Percentiles rank a stretch among this genome's conserved stretches.
Evolutionary conservation across 2,329 filamentous ascomycete species (phyloP).

Genomic region (Aspergillus proliferans): DNA sequence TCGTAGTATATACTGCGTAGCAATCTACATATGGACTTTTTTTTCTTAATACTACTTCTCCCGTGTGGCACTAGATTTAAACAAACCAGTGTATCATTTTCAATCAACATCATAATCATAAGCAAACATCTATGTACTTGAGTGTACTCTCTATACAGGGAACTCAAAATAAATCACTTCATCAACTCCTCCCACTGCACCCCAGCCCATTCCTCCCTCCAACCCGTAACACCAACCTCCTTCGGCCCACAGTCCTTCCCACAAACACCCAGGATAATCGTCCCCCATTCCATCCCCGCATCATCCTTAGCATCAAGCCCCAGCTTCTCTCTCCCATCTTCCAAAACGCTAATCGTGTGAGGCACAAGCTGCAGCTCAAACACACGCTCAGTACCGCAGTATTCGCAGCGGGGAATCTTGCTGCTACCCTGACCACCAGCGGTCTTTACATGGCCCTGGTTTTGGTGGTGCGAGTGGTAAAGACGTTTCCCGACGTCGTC

Average conservation of each 20-base stretch:
- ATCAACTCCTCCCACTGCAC: constrained; percentile 87
- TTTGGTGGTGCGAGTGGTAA: constrained; percentile 13
- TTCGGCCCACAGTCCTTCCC: constrained; percentile 67
- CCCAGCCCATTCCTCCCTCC: constrained; percentile 92
- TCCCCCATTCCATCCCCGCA: constrained; percentile 95
- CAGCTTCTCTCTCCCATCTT: constrained; percentile 58
- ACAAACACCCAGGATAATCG: constrained; percentile 80
- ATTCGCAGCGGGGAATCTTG: constrained; percentile 66
- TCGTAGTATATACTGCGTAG: neutral
- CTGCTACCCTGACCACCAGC: constrained; percentile 13
- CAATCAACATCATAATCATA: no score
- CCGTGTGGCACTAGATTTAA: no score
- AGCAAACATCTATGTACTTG: neutral
- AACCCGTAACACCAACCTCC: constrained; percentile 60
- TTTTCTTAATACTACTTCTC: no score
- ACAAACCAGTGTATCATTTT: no score
- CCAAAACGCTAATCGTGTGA: constrained; percentile 81
- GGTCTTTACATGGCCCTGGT: constrained; percentile 17
- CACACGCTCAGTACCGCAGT: constrained; percentile 66
- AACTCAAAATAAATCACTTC: constrained; percentile 1
- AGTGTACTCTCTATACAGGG: no score
- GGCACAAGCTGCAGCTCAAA: constrained; percentile 94
- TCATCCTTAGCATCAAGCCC: constrained; percentile 57
- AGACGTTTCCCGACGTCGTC: constrained; percentile 69
- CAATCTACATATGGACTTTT: no score